These are phyloP conservation scores for Rhodotorula paludigena DNA, from an alignment of 768 basidiomycete genomes.

Conservation along the genomic window DNA sequence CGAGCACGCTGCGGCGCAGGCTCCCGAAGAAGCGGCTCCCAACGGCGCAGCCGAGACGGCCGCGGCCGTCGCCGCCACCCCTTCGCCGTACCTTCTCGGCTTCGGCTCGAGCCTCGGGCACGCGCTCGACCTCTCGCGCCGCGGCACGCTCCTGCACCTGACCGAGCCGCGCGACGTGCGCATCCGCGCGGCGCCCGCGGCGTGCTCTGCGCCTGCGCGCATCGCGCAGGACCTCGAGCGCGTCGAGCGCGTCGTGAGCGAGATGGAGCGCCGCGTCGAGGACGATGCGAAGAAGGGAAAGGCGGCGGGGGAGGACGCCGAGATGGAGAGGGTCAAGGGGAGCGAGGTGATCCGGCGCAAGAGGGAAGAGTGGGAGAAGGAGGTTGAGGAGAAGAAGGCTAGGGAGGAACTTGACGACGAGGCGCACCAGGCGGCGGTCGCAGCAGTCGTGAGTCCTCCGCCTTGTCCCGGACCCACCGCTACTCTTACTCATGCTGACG, in stretches of 20 bases:
- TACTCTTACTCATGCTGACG: too few species aligned
- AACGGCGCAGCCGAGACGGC: too few species aligned
- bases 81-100: neutral
- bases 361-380: conserved; percentile 9
- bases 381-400: conserved; percentile 22
- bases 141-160: conserved; percentile 46
- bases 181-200: conserved; percentile 73
- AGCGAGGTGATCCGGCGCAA: conserved; percentile 57
- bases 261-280: conserved; percentile 50
- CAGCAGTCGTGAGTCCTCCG: conserved; percentile 45
- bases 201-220: conserved; percentile 72
- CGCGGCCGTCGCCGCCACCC: neutral
- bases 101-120: conserved; percentile 52
- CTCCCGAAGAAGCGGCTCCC: neutral
- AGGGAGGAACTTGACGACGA: conserved; percentile 43
- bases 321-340: conserved; percentile 48
- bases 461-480: neutral
- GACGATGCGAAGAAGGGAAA: too few species aligned
- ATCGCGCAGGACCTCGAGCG: conserved; percentile 54
- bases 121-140: conserved; percentile 40
- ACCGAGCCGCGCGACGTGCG: conserved; percentile 68
- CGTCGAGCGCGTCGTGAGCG: conserved; percentile 18
- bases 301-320: conserved; percentile 66
- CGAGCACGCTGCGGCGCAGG: neutral
- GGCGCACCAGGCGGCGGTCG: conserved; percentile 66